A percentile compares a stretch with the other conserved stretches of the same genome.
Evolutionary conservation across 345 rosid genomes (phyloP).

Genomic region (Populus tremula): DNA sequence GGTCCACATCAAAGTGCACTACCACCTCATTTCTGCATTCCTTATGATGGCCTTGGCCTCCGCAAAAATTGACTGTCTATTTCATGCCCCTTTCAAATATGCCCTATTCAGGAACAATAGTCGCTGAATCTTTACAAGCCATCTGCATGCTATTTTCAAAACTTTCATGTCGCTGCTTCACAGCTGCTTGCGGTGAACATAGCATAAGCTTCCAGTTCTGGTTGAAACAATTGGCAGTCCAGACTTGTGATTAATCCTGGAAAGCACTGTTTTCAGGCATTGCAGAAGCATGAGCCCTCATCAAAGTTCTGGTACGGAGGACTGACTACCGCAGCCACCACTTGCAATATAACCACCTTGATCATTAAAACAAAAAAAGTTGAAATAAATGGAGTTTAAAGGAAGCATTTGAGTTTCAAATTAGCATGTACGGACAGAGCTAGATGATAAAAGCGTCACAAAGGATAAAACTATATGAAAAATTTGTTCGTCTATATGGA

Average conservation of each 20-base stretch:
- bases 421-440: not conserved
- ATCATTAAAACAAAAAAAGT: too few species aligned
- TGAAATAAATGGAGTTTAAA: not conserved
- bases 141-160: not conserved
- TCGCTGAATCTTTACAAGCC: not conserved
- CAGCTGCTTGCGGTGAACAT: not conserved
- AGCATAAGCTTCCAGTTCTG: not conserved
- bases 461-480: not conserved
- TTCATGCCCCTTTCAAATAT: too few species aligned
- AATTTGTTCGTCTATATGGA: not conserved
- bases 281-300: not conserved
- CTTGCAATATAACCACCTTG: not conserved
- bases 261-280: not conserved
- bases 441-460: not conserved
- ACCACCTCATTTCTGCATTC: too few species aligned
- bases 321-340: not conserved
- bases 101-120: not conserved
- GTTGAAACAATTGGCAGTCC: not conserved
- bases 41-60: too few species aligned
- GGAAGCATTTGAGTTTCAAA: not conserved
- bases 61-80: too few species aligned
- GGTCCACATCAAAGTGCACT: too few species aligned
- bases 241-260: not conserved
- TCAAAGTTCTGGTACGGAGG: not conserved
- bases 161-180: not conserved